Conservation (phyloP, 176 grass and related monocot genomes). For the Aegilops sharonensis region DNA sequence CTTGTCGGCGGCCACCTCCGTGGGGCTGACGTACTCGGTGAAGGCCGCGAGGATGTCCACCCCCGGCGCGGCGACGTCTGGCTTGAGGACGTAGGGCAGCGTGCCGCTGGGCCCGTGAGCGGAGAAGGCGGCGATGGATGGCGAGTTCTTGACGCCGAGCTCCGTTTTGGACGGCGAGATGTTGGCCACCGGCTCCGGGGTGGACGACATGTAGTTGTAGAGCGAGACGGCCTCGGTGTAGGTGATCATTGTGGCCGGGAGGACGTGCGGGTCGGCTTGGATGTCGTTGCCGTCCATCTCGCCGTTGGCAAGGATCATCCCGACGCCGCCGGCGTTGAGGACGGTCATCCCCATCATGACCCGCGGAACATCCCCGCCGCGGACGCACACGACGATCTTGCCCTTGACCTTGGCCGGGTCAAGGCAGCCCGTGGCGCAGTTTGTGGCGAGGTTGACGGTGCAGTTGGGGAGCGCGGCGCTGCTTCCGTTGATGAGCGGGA, state of each 20-base stretch:
- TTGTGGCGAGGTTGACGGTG: not conserved
- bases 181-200: constrained; percentile 39
- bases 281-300: constrained; percentile 19
- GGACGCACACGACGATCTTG: constrained; percentile 66
- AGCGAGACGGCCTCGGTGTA: constrained; percentile 41
- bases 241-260: constrained; percentile 70
- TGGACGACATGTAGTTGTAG: constrained; percentile 42
- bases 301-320: constrained; percentile 61
- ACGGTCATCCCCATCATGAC: constrained; percentile 43
- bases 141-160: constrained; percentile 60
- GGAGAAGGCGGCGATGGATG: constrained; percentile 52
- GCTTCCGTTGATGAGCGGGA: constrained; percentile 37
- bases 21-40: constrained; percentile 43
- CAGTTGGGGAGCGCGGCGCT: not conserved
- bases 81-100: constrained; percentile 59
- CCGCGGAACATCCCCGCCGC: not conserved
- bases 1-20: constrained; percentile 16
- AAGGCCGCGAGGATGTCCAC: constrained; percentile 69
- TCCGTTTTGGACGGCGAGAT: constrained; percentile 57
- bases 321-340: constrained; percentile 42
- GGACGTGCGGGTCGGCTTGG: constrained; percentile 54
- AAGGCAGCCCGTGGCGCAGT: constrained; percentile 37
- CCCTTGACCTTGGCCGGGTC: constrained; percentile 49
- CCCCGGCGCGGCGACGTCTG: constrained; percentile 66
- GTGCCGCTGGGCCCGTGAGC: constrained; percentile 59